Base-by-base conservation (phyloP, 805 yeast species). In the Nakazawaea holstii region DNA sequence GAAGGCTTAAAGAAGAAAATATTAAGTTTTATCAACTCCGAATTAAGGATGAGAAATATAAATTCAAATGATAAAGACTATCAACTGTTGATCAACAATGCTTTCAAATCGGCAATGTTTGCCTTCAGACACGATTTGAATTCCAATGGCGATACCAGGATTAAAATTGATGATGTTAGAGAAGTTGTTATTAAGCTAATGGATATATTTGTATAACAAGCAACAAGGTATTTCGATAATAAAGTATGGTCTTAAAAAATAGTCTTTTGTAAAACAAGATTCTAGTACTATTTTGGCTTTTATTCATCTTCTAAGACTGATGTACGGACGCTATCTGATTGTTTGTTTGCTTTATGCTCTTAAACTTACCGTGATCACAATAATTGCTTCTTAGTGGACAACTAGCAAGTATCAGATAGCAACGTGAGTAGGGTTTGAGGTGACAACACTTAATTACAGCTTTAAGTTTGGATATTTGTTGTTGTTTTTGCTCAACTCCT, bases 41-140 rank as follows among this genome's bases (percentile, higher is more conserved):
- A 72, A 36, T 55, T 70, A 38, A 57, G 70, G 35, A 48, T 68
- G 28, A 50, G 71, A 40, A 64, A 64, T 11, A 52, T 69, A 51
- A 64, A 37, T 56, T 53, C 54, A 43, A 57, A 48, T 52, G 59
- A 48, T 28, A 59, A 36, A 52, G 68, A 49, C 50, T 64, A 54
- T 59, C 65, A 50, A 53, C 65, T 56, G n/a, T 52, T 72, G n/a
- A 66, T 64, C 53, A 57, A 62, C 42, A 60, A 65, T 50, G 60
- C 72, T 0, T 64, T 58, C 48, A 59, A 61, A 43, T 63, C 73
- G 0, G 60, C 72, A 3, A 67, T 66, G 47, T 72, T 70, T 48
- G 60, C 72, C 8, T 61, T 68, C 36, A 55, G 74, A 36, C 47
- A 55, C 2, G 60, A 57, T 13, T 41, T 53, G 8, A 52, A 46